Conservation (phyloP, 2,329 filamentous ascomycete species). For the Venturia oleaginea region DNA sequence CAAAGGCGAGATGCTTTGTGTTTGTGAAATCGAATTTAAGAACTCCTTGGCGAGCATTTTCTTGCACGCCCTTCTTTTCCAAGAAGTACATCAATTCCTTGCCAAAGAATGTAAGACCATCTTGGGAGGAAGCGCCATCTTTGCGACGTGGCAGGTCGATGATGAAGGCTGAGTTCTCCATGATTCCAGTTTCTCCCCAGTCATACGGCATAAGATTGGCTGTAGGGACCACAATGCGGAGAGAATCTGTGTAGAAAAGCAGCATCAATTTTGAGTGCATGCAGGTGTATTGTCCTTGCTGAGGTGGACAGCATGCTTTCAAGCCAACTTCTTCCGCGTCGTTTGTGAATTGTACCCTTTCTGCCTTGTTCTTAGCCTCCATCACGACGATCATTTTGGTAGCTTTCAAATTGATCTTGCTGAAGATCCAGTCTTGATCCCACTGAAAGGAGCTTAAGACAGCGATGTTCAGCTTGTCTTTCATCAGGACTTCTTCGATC, state of each 20-base stretch:
- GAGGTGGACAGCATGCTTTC: constrained; percentile 68
- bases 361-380: constrained; percentile 45
- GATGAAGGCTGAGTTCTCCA: constrained; percentile 89
- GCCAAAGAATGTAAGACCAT: constrained; percentile 49
- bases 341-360: constrained; percentile 26
- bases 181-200: constrained; percentile 75
- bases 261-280: constrained; percentile 97
- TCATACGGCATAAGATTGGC: constrained; percentile 81
- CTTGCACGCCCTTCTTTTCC: constrained; percentile 53
- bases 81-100: constrained; percentile 65
- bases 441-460: constrained; percentile 82
- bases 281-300: constrained; percentile 58
- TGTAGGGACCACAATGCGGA: constrained; percentile 76
- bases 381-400: constrained; percentile 48
- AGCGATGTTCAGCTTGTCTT: constrained; percentile 60
- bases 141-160: constrained; percentile 69
- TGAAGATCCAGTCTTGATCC: constrained; percentile 69
- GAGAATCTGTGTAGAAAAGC: constrained; percentile 63
- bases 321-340: constrained; percentile 40
- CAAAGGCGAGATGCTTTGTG: constrained; percentile 65
- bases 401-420: constrained; percentile 56
- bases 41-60: constrained; percentile 58
- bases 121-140: constrained; percentile 21
- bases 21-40: constrained; percentile 71
- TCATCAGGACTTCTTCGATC: constrained; percentile 78